Evolutionary conservation across 257 asterid genomes (phyloP), one percentile per base, ranked within the genome.

Genomic region (Leonotis leonurus): DNA sequence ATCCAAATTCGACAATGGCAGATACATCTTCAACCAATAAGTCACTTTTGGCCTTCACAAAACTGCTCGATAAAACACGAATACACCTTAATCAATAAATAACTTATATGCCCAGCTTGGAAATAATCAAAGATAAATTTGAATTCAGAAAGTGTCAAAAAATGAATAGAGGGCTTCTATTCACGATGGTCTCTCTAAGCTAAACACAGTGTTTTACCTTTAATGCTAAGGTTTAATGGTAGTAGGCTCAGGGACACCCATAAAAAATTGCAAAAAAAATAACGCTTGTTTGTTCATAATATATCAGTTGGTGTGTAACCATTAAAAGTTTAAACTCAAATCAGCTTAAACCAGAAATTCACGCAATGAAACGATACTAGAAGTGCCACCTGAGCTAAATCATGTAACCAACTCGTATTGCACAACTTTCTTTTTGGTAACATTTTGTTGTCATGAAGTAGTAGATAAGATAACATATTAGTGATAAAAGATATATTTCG

Each of bases 21-120:
- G 83, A 60, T 56, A 93, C 97, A 77, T 89, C 97, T 77, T 85
- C 97, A 62, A 83, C 54, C 51, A 77, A 54, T 71, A 89, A 56
- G 50, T 93, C 97, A 55, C 99, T 93, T 74, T 85, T 89, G 18
- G 99, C 99, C 83, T 78, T 85, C 61, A 89, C 69, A 68, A 82
- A 93, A 61, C 99, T 93, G 96, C 69, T 69, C 65, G 62, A 24
- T 18, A 56, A 72, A 72, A 22, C 51, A 64, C 35, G 26, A 60
- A 27, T 29, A 68, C 57, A 51, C 69, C 48, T 48, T 54, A 48
- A 63, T 77, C 57, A 79, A 56, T 78, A 57, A 60, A 52, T 44
- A 51, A 22, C 46, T 8, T 37, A 41, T 46, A 62, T n/a, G n/a
- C n/a, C 70, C 35, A 29, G 37, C 53, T 41, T 41, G n/a, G n/a